These are phyloP conservation scores for Podila clonocystis DNA, from an alignment of 192 early-diverging fungal species.

Conservation along the genomic window DNA sequence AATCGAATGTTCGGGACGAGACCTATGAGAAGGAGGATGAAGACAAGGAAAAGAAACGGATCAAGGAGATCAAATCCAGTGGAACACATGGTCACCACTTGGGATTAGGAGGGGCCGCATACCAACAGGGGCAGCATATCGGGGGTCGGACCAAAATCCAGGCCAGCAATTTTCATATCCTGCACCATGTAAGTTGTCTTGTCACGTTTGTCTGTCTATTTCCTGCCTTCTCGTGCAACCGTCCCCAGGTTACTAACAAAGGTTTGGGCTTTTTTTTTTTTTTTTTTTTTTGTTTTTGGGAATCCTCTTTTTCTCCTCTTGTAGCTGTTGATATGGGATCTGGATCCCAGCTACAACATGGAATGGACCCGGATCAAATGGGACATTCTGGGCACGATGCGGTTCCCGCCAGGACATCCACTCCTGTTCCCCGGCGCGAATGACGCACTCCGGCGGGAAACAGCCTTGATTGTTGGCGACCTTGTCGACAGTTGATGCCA, in stretches of 20 bases:
- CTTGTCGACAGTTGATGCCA: conserved; percentile 1
- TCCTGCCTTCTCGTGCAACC: too few species aligned
- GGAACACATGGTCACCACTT: neutral
- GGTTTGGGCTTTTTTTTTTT: too few species aligned
- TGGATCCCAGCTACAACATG: conserved; percentile 35
- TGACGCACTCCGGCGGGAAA: conserved; percentile 22
- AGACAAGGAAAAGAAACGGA: conserved; percentile 10
- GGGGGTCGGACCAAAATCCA: conserved; percentile 31
- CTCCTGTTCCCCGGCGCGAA: conserved; percentile 41
- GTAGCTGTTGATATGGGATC: conserved; percentile 41
- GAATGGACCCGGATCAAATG: conserved; percentile 48
- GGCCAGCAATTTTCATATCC: conserved; percentile 34
- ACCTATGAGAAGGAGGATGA: neutral
- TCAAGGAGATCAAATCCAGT: neutral
- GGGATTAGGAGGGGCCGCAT: conserved; percentile 7
- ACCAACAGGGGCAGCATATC: neutral
- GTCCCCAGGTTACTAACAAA: too few species aligned
- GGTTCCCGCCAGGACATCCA: conserved; percentile 47
- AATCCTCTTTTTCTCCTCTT: neutral
- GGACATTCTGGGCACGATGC: conserved; percentile 42
- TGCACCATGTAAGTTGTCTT: conserved; percentile 42
- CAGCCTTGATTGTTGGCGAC: conserved; percentile 20
- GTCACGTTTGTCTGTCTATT: neutral
- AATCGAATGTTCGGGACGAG: neutral
- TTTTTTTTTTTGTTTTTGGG: neutral